Conservation (phyloP, 176 grass and related monocot species). For the Oryza australiensis region DNA sequence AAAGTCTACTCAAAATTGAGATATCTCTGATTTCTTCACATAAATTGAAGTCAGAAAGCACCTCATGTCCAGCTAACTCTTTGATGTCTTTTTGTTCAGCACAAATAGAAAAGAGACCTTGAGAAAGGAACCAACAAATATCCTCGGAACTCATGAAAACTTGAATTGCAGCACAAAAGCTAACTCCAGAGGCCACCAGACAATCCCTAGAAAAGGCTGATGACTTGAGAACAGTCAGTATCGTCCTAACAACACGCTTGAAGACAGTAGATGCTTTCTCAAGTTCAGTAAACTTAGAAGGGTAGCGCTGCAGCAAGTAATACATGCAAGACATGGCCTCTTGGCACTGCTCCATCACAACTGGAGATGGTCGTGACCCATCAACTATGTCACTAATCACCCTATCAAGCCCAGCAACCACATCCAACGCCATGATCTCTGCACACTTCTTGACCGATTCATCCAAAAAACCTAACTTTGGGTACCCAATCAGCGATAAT, state of each 20-base stretch:
- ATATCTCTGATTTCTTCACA: slow-evolving; percentile 55
- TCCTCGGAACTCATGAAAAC: slow-evolving; percentile 61
- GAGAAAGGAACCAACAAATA: slow-evolving; percentile 70
- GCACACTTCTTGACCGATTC: slow-evolving; percentile 72
- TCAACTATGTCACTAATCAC: slow-evolving; percentile 60
- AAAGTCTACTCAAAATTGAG: slow-evolving; percentile 85
- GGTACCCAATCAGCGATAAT: slow-evolving; percentile 88
- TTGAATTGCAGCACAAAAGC: slow-evolving; percentile 93
- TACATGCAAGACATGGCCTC: slow-evolving; percentile 98
- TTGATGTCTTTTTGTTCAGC: slow-evolving; percentile 14
- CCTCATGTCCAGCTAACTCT: not conserved
- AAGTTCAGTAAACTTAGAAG: slow-evolving; percentile 58
- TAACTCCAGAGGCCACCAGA: slow-evolving; percentile 87
- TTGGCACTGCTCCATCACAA: slow-evolving; percentile 98
- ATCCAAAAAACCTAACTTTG: slow-evolving; percentile 87
- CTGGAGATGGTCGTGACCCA: slow-evolving; percentile 76
- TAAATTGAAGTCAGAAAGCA: slow-evolving; percentile 57
- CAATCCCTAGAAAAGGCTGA: slow-evolving; percentile 90
- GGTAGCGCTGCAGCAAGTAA: slow-evolving; percentile 92
- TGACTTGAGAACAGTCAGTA: slow-evolving; percentile 88
- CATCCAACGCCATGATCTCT: slow-evolving; percentile 68
- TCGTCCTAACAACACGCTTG: slow-evolving; percentile 54
- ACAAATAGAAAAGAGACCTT: slow-evolving; percentile 52
- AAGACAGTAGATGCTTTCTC: slow-evolving; percentile 64
- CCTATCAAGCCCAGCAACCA: slow-evolving; percentile 62